Evolutionary conservation across 2,329 filamentous ascomycete species (phyloP).

Genomic region (Penicillium aurantiogriseum): DNA sequence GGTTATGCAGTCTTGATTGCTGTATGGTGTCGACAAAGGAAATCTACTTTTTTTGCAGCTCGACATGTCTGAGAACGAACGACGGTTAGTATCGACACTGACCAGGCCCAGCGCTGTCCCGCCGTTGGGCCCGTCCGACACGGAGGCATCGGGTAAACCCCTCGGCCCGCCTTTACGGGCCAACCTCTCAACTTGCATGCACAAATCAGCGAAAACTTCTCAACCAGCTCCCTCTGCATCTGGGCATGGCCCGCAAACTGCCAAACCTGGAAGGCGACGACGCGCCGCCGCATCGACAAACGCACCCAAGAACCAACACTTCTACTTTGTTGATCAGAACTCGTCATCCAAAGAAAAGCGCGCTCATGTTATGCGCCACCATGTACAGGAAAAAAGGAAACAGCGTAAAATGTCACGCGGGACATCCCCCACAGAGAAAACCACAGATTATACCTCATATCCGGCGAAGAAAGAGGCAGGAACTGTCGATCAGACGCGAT

Average conservation of each 20-base stretch:
- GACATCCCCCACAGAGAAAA: constrained; percentile 6
- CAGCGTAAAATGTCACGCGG: constrained; percentile 31
- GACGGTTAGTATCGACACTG: constrained; percentile 7
- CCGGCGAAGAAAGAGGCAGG: constrained; percentile 10
- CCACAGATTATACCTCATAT: constrained; percentile 1
- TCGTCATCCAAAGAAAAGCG: constrained; percentile 45
- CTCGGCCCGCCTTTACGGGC: neutral
- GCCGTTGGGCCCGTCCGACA: constrained; percentile 1
- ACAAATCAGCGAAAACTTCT: neutral
- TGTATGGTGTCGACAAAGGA: constrained; percentile 5
- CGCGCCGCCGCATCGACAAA: constrained; percentile 24
- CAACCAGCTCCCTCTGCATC: constrained; percentile 20
- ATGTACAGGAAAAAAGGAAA: constrained; percentile 43
- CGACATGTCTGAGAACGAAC: constrained; percentile 22
- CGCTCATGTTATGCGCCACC: constrained; percentile 46
- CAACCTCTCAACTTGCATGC: neutral
- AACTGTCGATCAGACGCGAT: constrained; percentile 3
- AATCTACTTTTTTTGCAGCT: constrained; percentile 2
- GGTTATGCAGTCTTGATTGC: constrained; percentile 19
- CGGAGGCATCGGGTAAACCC: constrained; percentile 15
- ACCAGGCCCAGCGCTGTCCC: constrained; percentile 3
- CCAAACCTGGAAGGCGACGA: constrained; percentile 28
- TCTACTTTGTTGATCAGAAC: constrained; percentile 43
- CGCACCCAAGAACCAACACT: constrained; percentile 32
- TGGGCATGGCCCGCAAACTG: constrained; percentile 15